Evolutionary conservation across 306 rosid genomes (phyloP).

Genomic region (Prinsepia uniflora): DNA sequence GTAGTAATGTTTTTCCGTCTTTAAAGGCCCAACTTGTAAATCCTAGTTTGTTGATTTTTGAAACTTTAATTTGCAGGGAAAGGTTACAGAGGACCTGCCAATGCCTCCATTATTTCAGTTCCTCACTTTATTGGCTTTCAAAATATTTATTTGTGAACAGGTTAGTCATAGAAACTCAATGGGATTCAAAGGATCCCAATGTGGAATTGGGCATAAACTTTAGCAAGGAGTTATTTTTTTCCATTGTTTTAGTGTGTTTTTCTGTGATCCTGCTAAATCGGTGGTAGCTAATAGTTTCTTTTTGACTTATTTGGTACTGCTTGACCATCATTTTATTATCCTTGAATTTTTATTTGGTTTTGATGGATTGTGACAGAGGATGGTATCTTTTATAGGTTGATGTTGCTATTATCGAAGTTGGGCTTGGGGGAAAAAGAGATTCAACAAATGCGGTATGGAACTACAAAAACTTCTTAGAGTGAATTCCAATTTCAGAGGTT

Average conservation of each 20-base stretch:
- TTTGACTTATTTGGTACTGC: not conserved
- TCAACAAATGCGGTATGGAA: conserved; percentile 68
- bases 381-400: conserved; percentile 50
- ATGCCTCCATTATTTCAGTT: conserved; percentile 81
- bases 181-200: not conserved
- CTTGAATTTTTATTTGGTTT: not conserved
- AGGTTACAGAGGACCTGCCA: conserved; percentile 51
- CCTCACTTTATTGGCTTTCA: conserved; percentile 68
- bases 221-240: not conserved
- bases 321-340: not conserved
- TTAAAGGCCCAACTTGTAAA: conserved; percentile 16
- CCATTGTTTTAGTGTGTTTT: not conserved
- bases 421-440: conserved; percentile 66
- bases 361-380: conserved; percentile 6
- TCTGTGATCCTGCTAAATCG: not conserved
- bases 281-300: not conserved
- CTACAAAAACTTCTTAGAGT: conserved; percentile 7
- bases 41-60: conserved; percentile 23
- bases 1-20: not conserved
- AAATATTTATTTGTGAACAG: conserved; percentile 61
- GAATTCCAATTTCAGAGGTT: not conserved
- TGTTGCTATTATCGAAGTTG: conserved; percentile 69
- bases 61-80: conserved; percentile 52
- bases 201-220: not conserved
- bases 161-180: conserved; percentile 26